These are phyloP conservation scores for Kwoniella dejecticola DNA, from an alignment of 768 basidiomycete genomes.

Conservation along the genomic window DNA sequence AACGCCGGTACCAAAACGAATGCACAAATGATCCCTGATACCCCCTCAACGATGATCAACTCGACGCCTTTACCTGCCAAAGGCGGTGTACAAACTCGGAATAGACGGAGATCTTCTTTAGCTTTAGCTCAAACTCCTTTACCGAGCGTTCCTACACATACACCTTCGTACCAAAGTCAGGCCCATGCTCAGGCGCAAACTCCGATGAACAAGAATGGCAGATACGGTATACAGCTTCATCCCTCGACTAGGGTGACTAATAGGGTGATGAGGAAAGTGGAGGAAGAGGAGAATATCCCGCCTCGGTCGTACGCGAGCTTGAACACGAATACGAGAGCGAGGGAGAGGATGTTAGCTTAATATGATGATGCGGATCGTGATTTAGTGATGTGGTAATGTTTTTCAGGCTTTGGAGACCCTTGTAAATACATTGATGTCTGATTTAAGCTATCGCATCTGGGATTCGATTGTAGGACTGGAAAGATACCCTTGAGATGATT, in stretches of 20 bases:
- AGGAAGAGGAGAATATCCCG: slow-evolving; percentile 11
- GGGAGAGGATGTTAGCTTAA: slow-evolving; percentile 33
- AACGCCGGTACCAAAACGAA: too few relatives aligned
- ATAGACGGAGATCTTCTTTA: slow-evolving; percentile 30
- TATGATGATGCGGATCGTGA: background rate
- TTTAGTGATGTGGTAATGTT: background rate
- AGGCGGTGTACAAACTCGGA: slow-evolving; percentile 4
- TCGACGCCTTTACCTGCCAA: slow-evolving; percentile 7
- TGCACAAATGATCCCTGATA: too few relatives aligned
- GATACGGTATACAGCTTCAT: slow-evolving; percentile 21
- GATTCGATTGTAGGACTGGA: too few relatives aligned
- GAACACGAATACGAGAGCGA: slow-evolving; percentile 2
- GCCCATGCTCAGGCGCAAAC: too few relatives aligned
- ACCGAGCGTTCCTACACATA: slow-evolving; percentile 3
- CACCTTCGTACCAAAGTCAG: background rate
- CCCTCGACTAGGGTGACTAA: slow-evolving; percentile 15
- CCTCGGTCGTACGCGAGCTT: background rate
- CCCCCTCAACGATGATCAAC: background rate
- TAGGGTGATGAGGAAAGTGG: slow-evolving; percentile 17
- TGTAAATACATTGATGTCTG: too few relatives aligned
- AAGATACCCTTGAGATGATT: too few relatives aligned
- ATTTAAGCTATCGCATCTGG: too few relatives aligned
- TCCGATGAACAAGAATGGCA: too few relatives aligned
- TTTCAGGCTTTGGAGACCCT: too few relatives aligned
- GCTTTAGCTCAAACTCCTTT: slow-evolving; percentile 31